Percentiles rank a stretch among this genome's conserved stretches.
Conservation (phyloP, 2,329 filamentous ascomycete species). For the Colletotrichum eleusines region DNA sequence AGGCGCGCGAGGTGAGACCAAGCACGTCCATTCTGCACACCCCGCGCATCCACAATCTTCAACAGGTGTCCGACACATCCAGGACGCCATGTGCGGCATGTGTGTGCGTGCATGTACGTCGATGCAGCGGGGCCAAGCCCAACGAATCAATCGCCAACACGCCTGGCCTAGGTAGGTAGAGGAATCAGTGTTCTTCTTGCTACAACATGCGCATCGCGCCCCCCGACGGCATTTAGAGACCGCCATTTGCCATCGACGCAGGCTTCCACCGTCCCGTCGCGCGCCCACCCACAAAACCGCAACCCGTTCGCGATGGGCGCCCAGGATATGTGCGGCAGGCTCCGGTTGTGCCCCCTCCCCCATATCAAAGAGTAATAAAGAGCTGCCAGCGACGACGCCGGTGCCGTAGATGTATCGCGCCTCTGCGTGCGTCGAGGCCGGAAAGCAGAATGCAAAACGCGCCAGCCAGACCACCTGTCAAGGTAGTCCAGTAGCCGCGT, state of each 20-base stretch:
- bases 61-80: background rate
- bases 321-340: background rate
- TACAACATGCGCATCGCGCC: background rate
- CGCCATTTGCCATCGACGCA: background rate
- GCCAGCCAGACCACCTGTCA: background rate
- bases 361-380: background rate
- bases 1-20: background rate
- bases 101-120: background rate
- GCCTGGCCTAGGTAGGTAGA: background rate
- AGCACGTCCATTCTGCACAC: background rate
- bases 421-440: background rate
- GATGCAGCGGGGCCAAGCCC: background rate
- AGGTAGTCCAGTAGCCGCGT: background rate
- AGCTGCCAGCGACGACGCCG: background rate
- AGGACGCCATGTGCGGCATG: background rate
- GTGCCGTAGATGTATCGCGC: background rate
- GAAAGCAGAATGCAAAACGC: background rate
- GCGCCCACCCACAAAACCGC: too few species aligned
- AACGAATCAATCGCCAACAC: too few species aligned
- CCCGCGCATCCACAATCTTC: background rate
- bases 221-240: background rate
- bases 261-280: background rate
- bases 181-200: background rate
- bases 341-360: background rate
- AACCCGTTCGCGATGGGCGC: background rate